These are phyloP conservation scores for Colletotrichum simmondsii DNA, from an alignment of 2,329 filamentous ascomycete genomes.

Conservation along the genomic window DNA sequence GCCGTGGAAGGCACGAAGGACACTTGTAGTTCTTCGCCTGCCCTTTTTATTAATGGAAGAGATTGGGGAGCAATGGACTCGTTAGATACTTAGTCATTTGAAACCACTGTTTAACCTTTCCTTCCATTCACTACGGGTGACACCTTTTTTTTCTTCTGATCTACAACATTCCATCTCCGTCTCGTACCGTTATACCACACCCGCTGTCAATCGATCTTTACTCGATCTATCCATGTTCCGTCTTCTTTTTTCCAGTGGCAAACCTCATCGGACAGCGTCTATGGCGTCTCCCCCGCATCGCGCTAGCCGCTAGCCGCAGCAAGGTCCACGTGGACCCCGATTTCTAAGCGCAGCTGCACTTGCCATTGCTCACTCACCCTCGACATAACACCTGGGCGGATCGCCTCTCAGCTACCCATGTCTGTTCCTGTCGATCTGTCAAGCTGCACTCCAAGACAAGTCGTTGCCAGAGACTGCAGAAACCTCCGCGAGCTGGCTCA, in stretches of 20 bases:
- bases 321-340: neutral
- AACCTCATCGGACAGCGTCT: conserved; percentile 10
- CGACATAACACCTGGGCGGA: neutral
- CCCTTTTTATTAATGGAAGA: too few species aligned
- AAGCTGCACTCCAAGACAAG: neutral
- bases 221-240: neutral
- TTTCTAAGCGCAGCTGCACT: conserved; percentile 7
- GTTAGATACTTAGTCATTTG: too few species aligned
- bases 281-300: conserved; percentile 24
- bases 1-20: too few species aligned
- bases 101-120: too few species aligned
- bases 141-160: too few species aligned
- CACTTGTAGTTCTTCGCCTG: too few species aligned
- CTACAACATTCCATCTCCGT: neutral
- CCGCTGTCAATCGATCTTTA: neutral
- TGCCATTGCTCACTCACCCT: neutral
- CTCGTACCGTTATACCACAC: neutral
- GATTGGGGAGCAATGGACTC: too few species aligned
- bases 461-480: neutral
- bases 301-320: conserved; percentile 32
- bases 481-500: neutral
- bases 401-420: neutral
- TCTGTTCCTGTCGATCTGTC: conserved; percentile 22
- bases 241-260: neutral
- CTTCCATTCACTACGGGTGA: too few species aligned